phyloP scores from a whole-genome alignment of 176 grass and related monocot species.

The Rhipidocladum racemiflorum region DNA sequence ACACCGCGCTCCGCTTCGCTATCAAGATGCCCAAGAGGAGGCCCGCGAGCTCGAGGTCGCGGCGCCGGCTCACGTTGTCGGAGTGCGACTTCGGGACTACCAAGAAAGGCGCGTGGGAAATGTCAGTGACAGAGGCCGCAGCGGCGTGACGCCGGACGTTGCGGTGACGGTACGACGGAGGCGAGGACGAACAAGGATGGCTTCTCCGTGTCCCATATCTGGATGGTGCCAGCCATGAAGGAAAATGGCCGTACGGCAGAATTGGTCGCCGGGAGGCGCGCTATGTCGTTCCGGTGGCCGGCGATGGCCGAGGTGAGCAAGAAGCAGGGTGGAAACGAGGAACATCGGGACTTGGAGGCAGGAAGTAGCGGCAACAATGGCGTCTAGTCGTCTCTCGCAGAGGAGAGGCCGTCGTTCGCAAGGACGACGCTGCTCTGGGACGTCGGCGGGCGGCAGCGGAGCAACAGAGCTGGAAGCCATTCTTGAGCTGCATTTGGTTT shows the following conservation, averaged over 20 bases:
- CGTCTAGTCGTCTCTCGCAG: constrained; percentile 22
- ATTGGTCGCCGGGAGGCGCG: constrained; percentile 26
- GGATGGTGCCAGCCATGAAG: constrained; percentile 50
- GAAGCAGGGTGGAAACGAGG: constrained; percentile 18
- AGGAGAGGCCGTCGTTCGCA: constrained; percentile 46
- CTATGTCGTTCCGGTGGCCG: constrained; percentile 66
- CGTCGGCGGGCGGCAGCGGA: constrained; percentile 41
- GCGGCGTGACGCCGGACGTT: background rate
- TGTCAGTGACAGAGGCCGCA: constrained; percentile 29
- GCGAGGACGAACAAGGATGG: constrained; percentile 59
- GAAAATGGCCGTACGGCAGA: background rate
- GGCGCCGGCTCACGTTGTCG: constrained; percentile 57
- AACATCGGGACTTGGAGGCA: constrained; percentile 45
- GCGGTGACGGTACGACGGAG: background rate
- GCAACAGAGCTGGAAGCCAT: constrained; percentile 29
- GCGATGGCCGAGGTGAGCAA: constrained; percentile 28
- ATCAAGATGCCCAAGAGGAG: constrained; percentile 67
- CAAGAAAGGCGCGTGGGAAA: constrained; percentile 55
- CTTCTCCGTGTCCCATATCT: constrained; percentile 83
- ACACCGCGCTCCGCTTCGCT: constrained; percentile 51
- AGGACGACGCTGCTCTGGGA: constrained; percentile 52
- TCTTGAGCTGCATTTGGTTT: constrained; percentile 30
- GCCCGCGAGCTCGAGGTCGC: constrained; percentile 26
- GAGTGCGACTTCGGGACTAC: constrained; percentile 65
- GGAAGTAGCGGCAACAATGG: background rate